These are phyloP conservation scores for Salvia hispanica DNA, from an alignment of 257 asterid species.

Conservation along the genomic window DNA sequence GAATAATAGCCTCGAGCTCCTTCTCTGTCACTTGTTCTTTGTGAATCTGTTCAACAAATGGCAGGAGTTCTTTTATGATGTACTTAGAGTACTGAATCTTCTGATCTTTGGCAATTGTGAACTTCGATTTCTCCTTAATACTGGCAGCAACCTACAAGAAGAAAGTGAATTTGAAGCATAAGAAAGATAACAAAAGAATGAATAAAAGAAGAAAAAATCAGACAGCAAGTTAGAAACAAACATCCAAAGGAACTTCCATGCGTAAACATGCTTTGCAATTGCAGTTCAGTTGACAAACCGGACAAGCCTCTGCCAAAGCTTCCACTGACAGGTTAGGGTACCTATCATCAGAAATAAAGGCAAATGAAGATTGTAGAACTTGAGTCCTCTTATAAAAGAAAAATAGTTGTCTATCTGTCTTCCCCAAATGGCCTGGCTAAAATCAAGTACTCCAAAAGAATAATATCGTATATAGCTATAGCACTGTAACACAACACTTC, in stretches of 20 bases:
- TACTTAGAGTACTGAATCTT: constrained; percentile 47
- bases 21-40: constrained; percentile 54
- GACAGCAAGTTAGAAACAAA: constrained; percentile 32
- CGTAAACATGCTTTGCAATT: constrained; percentile 77
- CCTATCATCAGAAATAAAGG: constrained; percentile 41
- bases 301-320: constrained; percentile 62
- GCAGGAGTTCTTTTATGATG: constrained; percentile 46
- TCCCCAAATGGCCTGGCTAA: neutral
- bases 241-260: constrained; percentile 45
- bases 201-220: constrained; percentile 5
- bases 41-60: constrained; percentile 51
- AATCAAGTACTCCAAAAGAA: neutral
- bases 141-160: constrained; percentile 20
- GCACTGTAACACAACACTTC: neutral
- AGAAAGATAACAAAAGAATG: constrained; percentile 18
- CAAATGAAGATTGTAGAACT: constrained; percentile 6
- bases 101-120: constrained; percentile 30
- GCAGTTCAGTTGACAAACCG: constrained; percentile 69
- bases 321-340: constrained; percentile 63
- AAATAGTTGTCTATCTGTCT: neutral
- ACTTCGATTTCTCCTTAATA: constrained; percentile 27
- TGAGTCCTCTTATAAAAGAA: neutral
- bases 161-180: constrained; percentile 10
- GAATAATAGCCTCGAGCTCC: constrained; percentile 51
- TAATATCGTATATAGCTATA: neutral